These are phyloP conservation scores for Sporobolomyces roseus DNA, from an alignment of 768 basidiomycete species.

Conservation along the genomic window DNA sequence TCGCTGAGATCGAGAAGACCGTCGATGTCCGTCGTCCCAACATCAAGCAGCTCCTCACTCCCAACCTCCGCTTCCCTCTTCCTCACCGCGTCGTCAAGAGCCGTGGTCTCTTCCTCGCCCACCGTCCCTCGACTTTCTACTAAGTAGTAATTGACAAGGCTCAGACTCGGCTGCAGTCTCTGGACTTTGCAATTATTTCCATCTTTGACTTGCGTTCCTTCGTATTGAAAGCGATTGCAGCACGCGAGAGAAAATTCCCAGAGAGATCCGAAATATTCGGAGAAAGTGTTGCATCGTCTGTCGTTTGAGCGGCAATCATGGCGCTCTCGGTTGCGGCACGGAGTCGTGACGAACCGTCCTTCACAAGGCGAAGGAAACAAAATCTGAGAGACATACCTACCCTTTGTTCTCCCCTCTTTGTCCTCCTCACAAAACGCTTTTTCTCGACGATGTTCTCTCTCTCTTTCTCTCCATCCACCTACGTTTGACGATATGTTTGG, in stretches of 20 bases:
- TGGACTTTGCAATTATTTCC: no score
- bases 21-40: slow-evolving; percentile 91
- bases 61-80: slow-evolving; percentile 92
- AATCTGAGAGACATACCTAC: no score
- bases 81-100: slow-evolving; percentile 74
- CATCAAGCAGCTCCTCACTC: slow-evolving; percentile 91
- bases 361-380: no score
- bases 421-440: background rate
- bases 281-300: no score
- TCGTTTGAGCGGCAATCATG: no score
- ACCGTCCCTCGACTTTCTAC: slow-evolving; percentile 46
- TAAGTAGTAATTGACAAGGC: slow-evolving; percentile 11
- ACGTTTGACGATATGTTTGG: background rate
- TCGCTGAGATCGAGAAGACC: slow-evolving; percentile 88
- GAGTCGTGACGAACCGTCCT: no score
- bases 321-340: no score
- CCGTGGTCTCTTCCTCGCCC: slow-evolving; percentile 73
- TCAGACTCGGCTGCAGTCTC: no score
- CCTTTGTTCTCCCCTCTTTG: background rate
- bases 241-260: no score
- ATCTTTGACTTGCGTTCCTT: no score
- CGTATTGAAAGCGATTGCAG: no score
- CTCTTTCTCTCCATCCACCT: background rate
- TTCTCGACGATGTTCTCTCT: background rate
- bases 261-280: no score